A percentile compares a stretch with the other conserved stretches of the same genome.
These are phyloP conservation scores for Trichoderma afroharzianum DNA, from an alignment of 2,329 filamentous ascomycete species.

Conservation along the genomic window DNA sequence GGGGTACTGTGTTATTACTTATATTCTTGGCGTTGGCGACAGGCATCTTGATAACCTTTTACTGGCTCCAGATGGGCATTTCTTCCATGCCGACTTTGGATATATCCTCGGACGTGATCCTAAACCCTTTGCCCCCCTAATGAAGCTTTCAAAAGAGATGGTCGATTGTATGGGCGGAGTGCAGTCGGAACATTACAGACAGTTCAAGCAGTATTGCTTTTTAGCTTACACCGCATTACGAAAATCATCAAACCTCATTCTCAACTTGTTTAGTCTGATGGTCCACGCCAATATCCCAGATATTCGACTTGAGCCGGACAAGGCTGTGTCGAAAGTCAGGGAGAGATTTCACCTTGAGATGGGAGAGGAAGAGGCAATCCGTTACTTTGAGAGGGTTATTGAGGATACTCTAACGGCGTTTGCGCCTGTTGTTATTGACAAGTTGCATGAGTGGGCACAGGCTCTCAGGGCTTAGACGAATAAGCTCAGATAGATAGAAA, in stretches of 20 bases:
- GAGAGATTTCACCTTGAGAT: slow-evolving; percentile 91
- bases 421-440: slow-evolving; percentile 91
- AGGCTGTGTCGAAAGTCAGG: slow-evolving; percentile 90
- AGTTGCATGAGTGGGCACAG: slow-evolving; percentile 90
- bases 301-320: slow-evolving; percentile 86
- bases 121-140: slow-evolving; percentile 93
- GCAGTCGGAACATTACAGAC: slow-evolving; percentile 73
- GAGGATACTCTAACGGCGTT: slow-evolving; percentile 86
- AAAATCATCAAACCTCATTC: slow-evolving; percentile 83
- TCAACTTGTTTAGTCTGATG: slow-evolving; percentile 96
- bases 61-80: slow-evolving; percentile 83
- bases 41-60: slow-evolving; percentile 94
- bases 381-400: slow-evolving; percentile 83
- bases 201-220: slow-evolving; percentile 95
- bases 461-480: slow-evolving; percentile 67
- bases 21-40: slow-evolving; percentile 93
- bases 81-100: slow-evolving; percentile 98
- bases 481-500: slow-evolving; percentile 42
- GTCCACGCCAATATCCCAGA: slow-evolving; percentile 96
- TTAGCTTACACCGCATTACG: slow-evolving; percentile 88
- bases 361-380: slow-evolving; percentile 85
- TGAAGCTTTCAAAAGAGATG: slow-evolving; percentile 98
- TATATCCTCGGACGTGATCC: slow-evolving; percentile 97
- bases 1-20: slow-evolving; percentile 97
- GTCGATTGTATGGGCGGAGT: slow-evolving; percentile 95